Evolutionary conservation across 345 rosid genomes (phyloP).

Genomic region (Camelina neglecta): DNA sequence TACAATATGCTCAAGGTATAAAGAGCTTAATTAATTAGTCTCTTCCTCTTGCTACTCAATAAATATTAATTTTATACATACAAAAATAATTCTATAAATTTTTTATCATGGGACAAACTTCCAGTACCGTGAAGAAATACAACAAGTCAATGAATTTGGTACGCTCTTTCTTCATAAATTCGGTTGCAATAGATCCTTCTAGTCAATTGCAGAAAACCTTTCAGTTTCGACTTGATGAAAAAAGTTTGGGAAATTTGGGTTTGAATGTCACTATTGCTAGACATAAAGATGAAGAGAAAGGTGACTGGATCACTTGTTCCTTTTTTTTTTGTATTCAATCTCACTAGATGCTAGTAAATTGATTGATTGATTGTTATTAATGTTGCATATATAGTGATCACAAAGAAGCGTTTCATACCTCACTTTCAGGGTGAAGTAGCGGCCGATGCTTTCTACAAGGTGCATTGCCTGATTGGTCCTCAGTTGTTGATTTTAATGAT

Average conservation of each 20-base stretch:
- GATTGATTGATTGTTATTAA: background rate
- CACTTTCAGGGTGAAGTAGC: background rate
- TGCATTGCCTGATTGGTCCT: background rate
- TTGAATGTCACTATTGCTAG: background rate
- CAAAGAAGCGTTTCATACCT: background rate
- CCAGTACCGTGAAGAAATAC: background rate
- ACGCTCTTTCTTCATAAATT: background rate
- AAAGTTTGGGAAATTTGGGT: background rate
- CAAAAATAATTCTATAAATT: no score
- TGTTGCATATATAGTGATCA: background rate
- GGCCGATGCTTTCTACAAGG: background rate
- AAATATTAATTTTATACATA: no score
- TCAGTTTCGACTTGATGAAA: slow-evolving; percentile 1
- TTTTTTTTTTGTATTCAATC: no score
- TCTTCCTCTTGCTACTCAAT: background rate
- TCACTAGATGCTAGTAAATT: no score
- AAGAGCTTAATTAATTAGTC: background rate
- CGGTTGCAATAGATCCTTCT: background rate
- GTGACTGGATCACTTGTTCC: background rate
- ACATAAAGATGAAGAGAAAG: background rate
- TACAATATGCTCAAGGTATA: slow-evolving; percentile 4
- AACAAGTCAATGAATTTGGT: background rate
- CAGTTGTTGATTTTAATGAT: background rate
- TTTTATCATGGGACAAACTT: slow-evolving; percentile 1
- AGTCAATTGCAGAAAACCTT: background rate